These are phyloP conservation scores for Phytophthora palmivora DNA, from an alignment of 352 stramenopile genomes.

Conservation along the genomic window DNA sequence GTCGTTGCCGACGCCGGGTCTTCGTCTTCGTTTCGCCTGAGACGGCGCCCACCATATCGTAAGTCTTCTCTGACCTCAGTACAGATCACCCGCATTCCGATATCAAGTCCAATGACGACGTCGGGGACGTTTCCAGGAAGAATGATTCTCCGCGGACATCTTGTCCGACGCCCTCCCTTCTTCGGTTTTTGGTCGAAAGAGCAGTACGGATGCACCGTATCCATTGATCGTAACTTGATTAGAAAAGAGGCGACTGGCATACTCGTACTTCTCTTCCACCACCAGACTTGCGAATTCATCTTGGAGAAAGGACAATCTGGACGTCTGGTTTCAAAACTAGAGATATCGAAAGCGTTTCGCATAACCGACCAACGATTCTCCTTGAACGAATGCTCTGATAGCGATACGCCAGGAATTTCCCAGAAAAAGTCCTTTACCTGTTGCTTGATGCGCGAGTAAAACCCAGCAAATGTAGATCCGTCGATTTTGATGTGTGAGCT, in stretches of 20 bases:
- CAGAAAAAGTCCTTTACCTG: neutral
- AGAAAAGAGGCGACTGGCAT: conserved; percentile 26
- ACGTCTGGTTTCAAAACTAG: conserved; percentile 13
- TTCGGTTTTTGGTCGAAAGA: conserved; percentile 18
- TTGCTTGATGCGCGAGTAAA: conserved; percentile 18
- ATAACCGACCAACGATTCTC: conserved; percentile 15
- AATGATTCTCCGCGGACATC: neutral
- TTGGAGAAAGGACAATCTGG: conserved; percentile 9
- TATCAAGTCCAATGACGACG: conserved; percentile 25
- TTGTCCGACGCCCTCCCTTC: conserved; percentile 1
- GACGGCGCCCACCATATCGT: neutral
- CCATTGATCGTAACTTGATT: conserved; percentile 27
- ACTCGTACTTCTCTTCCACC: conserved; percentile 17
- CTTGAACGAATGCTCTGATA: neutral
- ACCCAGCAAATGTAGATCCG: conserved; percentile 14
- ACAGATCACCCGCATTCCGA: conserved; percentile 15
- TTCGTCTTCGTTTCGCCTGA: neutral
- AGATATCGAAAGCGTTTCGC: conserved; percentile 14
- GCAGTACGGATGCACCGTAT: conserved; percentile 18
- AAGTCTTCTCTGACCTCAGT: conserved; percentile 22
- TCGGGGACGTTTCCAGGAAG: conserved; percentile 9
- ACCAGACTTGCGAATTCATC: conserved; percentile 4
- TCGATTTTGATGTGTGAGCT: conserved; percentile 22
- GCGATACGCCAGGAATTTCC: neutral
- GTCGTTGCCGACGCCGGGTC: no score